These are phyloP conservation scores for Dryas integrifolia DNA, from an alignment of 331 rosid species.

Conservation along the genomic window DNA sequence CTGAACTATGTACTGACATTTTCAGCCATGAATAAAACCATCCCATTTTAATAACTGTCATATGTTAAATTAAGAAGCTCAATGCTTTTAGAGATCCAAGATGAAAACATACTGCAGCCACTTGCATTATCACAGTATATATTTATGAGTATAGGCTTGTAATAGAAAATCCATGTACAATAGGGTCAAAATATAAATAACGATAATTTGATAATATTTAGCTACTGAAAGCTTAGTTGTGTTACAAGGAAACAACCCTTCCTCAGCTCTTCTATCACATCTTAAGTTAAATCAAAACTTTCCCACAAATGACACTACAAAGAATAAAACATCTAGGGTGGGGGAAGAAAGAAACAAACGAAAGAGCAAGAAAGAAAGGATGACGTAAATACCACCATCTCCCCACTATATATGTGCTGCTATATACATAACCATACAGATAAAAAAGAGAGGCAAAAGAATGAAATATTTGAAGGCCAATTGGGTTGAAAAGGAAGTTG, in stretches of 20 bases:
- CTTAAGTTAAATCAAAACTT: conserved; percentile 33
- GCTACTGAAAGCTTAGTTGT: conserved; percentile 10
- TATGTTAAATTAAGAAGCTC: neutral
- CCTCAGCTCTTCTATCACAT: conserved; percentile 1
- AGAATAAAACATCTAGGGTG: conserved; percentile 21
- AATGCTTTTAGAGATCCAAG: neutral
- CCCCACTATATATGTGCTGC: conserved; percentile 29
- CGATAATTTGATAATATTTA: neutral
- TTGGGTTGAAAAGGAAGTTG: conserved; percentile 18
- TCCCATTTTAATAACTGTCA: too few species aligned
- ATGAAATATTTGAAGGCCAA: conserved; percentile 15
- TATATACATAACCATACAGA: conserved; percentile 32
- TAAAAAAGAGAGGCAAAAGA: conserved; percentile 12
- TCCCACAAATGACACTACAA: conserved; percentile 28
- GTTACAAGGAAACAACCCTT: neutral
- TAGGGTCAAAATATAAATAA: neutral
- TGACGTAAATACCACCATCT: conserved; percentile 24
- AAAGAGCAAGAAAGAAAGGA: conserved; percentile 3
- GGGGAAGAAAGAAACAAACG: too few species aligned
- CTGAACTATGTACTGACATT: neutral
- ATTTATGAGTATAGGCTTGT: neutral
- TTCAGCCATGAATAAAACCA: too few species aligned
- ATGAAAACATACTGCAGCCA: neutral
- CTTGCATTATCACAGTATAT: neutral
- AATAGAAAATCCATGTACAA: neutral